Evolutionary conservation across 1,284 basidiomycete genomes (phyloP).

Genomic region (Phylloboletellus chloephorus): DNA sequence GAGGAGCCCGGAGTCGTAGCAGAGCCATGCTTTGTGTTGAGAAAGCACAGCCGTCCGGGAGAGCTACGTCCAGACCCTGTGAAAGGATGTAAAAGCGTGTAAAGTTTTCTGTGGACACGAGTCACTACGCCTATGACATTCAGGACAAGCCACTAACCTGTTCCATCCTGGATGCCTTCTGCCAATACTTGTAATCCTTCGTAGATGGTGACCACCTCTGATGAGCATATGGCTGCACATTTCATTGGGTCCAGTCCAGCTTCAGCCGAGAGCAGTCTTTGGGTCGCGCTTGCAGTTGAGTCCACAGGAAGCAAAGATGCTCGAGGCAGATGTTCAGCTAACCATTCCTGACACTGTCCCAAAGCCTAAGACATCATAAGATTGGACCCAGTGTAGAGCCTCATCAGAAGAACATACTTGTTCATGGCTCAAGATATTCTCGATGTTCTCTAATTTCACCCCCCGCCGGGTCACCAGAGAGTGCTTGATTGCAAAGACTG

Average conservation of each 20-base stretch:
- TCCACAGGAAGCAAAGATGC: slow-evolving; percentile 49
- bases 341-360: slow-evolving; percentile 66
- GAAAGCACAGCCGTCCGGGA: slow-evolving; percentile 19
- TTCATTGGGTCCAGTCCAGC: slow-evolving; percentile 35
- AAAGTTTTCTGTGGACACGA: slow-evolving; percentile 44
- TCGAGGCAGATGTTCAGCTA: slow-evolving; percentile 47
- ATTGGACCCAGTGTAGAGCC: not conserved
- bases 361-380: slow-evolving; percentile 47
- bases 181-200: slow-evolving; percentile 50
- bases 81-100: slow-evolving; percentile 61
- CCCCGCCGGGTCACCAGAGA: slow-evolving; percentile 59
- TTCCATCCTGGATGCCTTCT: slow-evolving; percentile 58
- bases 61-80: slow-evolving; percentile 26
- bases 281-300: slow-evolving; percentile 68
- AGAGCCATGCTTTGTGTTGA: slow-evolving; percentile 33
- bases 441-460: slow-evolving; percentile 46
- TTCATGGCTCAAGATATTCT: slow-evolving; percentile 65
- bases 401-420: slow-evolving; percentile 43
- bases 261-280: slow-evolving; percentile 36
- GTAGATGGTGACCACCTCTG: slow-evolving; percentile 53
- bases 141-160: slow-evolving; percentile 34
- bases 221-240: slow-evolving; percentile 70
- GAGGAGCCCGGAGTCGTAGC: slow-evolving; percentile 32
- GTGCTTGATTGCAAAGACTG: slow-evolving; percentile 58
- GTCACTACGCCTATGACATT: not conserved